A percentile compares a stretch with the other conserved stretches of the same genome.
Conservation (phyloP, 768 basidiomycete species). For the Phaffia tasmanica region DNA sequence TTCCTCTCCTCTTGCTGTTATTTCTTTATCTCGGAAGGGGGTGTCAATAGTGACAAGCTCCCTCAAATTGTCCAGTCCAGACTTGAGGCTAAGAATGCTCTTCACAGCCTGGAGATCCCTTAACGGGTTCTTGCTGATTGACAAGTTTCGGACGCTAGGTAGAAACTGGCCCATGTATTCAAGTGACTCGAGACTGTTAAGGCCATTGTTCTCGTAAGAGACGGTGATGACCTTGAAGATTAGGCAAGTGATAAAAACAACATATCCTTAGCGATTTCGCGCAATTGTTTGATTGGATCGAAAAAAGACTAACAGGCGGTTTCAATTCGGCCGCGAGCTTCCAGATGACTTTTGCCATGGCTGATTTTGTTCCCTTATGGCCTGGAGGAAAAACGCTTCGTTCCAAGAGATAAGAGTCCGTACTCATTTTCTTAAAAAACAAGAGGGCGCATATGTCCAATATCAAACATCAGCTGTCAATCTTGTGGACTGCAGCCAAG, state of each 20-base stretch:
- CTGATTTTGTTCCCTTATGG: conserved; percentile 21
- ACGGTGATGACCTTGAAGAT: conserved; percentile 21
- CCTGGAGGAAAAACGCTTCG: conserved; percentile 23
- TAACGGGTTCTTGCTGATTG: conserved; percentile 23
- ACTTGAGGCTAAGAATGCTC: conserved; percentile 21
- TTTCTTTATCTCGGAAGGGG: conserved; percentile 21
- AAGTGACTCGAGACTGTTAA: conserved; percentile 22
- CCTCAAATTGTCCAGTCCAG: conserved; percentile 14
- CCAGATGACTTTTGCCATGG: conserved; percentile 23
- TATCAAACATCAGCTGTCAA: background rate
- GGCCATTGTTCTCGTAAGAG: conserved; percentile 24
- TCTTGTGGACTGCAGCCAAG: background rate
- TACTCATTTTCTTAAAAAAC: conserved; percentile 7
- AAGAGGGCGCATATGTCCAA: background rate
- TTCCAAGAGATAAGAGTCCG: conserved; percentile 16
- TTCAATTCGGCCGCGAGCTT: conserved; percentile 25
- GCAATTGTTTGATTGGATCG: background rate
- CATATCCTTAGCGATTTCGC: background rate
- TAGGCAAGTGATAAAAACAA: too few relatives aligned
- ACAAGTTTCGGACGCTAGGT: conserved; percentile 21
- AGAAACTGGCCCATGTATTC: conserved; percentile 13
- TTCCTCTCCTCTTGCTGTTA: conserved; percentile 16
- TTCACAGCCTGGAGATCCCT: conserved; percentile 13
- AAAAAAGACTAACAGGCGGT: conserved; percentile 17
- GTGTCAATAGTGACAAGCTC: conserved; percentile 19